Evolutionary conservation across 176 grass and related monocot species (phyloP).

Genomic region (Aegilops sharonensis): DNA sequence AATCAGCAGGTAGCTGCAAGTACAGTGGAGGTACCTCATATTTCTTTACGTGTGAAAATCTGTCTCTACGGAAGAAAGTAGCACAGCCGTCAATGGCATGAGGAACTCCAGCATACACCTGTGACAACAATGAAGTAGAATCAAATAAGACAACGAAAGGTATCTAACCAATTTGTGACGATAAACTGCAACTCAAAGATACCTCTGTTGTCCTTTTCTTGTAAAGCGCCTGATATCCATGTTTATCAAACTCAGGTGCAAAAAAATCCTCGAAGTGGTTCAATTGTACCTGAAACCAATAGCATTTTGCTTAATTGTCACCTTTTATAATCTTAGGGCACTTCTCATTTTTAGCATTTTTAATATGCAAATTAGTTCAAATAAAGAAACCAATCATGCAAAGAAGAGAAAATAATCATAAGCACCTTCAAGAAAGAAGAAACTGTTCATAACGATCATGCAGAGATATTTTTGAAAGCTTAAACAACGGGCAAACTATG

Average conservation of each 20-base stretch:
- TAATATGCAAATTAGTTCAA: conserved; percentile 21
- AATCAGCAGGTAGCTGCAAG: conserved; percentile 18
- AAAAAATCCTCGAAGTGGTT: conserved; percentile 98
- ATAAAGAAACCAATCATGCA: not conserved
- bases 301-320: conserved; percentile 15
- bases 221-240: conserved; percentile 98
- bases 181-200: conserved; percentile 2
- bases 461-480: not conserved
- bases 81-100: conserved; percentile 82
- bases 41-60: conserved; percentile 99
- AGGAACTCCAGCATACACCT: conserved; percentile 79
- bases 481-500: not conserved
- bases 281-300: conserved; percentile 71
- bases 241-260: conserved; percentile 95
- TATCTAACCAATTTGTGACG: conserved; percentile 26
- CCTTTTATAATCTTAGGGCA: not conserved
- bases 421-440: conserved; percentile 19
- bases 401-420: conserved; percentile 13
- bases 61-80: conserved; percentile 98
- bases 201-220: conserved; percentile 99
- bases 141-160: conserved; percentile 6
- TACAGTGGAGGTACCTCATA: conserved; percentile 69
- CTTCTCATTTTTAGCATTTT: not conserved
- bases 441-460: not conserved
- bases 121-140: conserved; percentile 25